phyloP scores from a whole-genome alignment of 139 green algal species.

The Chlamydomonas applanata region DNA sequence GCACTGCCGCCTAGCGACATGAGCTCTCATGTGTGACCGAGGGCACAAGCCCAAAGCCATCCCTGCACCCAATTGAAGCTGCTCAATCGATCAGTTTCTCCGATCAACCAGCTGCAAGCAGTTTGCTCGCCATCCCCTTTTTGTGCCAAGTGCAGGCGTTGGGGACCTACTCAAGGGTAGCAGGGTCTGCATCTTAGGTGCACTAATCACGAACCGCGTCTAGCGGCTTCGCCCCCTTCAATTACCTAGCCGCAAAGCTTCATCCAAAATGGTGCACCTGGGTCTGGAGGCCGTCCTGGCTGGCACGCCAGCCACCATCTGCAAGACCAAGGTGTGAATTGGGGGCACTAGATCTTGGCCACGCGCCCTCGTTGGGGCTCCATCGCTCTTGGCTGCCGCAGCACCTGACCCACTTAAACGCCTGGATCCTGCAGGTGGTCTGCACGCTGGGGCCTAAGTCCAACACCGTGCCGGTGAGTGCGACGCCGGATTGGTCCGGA shows the following conservation, averaged over 20 bases:
- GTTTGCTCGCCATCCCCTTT: not conserved
- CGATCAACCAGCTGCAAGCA: not conserved
- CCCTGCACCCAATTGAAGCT: no score
- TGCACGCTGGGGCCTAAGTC: slow-evolving; percentile 91
- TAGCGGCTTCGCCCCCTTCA: not conserved
- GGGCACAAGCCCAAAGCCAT: no score
- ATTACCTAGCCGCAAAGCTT: no score
- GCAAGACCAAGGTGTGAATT: slow-evolving; percentile 65
- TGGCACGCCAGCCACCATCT: slow-evolving; percentile 51
- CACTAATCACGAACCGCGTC: not conserved
- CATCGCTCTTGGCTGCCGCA: not conserved
- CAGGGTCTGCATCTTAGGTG: not conserved
- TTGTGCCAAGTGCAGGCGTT: not conserved
- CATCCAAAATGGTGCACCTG: slow-evolving; percentile 53
- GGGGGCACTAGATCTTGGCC: not conserved
- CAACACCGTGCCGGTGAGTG: slow-evolving; percentile 52
- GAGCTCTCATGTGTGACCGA: no score
- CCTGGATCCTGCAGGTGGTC: slow-evolving; percentile 70
- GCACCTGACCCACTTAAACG: not conserved
- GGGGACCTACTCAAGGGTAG: not conserved
- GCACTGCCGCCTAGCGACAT: no score
- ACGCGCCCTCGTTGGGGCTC: not conserved
- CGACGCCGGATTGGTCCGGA: not conserved
- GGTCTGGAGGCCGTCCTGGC: slow-evolving; percentile 71
- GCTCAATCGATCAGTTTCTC: no score